Evolutionary conservation across 108 stramenopile species (phyloP).

Genomic region (Pseudonitzschia delicatissima): DNA sequence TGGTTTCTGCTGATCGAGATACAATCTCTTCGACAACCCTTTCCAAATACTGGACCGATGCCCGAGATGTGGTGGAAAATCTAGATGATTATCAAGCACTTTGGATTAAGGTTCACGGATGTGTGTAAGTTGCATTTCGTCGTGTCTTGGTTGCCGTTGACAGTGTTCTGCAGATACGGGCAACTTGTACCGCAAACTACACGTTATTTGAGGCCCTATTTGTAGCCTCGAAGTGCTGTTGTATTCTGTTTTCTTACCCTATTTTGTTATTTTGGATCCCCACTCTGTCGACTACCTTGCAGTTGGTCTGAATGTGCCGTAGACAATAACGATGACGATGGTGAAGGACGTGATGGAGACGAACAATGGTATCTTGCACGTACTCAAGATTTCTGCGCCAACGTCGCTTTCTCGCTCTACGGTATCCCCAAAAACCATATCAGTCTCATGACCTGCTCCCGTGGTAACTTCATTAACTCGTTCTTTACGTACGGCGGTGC

Average conservation of each 20-base stretch:
- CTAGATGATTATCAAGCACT: constrained; percentile 33
- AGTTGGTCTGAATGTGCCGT: constrained; percentile 33
- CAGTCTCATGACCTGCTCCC: constrained; percentile 13
- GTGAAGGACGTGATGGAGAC: constrained; percentile 28
- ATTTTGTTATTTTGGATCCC: neutral
- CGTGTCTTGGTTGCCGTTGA: too few relatives aligned
- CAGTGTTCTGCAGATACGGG: too few relatives aligned
- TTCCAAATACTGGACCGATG: constrained; percentile 34
- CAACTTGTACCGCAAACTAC: too few relatives aligned
- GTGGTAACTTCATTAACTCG: constrained; percentile 40
- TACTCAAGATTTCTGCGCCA: constrained; percentile 43
- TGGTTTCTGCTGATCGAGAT: constrained; percentile 3
- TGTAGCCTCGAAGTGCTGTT: too few relatives aligned
- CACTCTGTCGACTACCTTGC: neutral
- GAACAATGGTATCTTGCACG: constrained; percentile 43
- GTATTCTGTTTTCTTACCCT: too few relatives aligned
- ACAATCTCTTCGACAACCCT: constrained; percentile 15
- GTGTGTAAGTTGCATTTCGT: constrained; percentile 33
- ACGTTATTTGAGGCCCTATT: too few relatives aligned
- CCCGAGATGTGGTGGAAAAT: constrained; percentile 26
- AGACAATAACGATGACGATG: constrained; percentile 31
- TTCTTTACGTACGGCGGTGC: constrained; percentile 46
- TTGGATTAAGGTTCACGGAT: constrained; percentile 35
- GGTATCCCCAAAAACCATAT: constrained; percentile 21
- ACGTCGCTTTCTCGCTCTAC: constrained; percentile 40